These are phyloP conservation scores for Zymoseptoria passerinii DNA, from an alignment of 2,329 filamentous ascomycete genomes.

Conservation along the genomic window DNA sequence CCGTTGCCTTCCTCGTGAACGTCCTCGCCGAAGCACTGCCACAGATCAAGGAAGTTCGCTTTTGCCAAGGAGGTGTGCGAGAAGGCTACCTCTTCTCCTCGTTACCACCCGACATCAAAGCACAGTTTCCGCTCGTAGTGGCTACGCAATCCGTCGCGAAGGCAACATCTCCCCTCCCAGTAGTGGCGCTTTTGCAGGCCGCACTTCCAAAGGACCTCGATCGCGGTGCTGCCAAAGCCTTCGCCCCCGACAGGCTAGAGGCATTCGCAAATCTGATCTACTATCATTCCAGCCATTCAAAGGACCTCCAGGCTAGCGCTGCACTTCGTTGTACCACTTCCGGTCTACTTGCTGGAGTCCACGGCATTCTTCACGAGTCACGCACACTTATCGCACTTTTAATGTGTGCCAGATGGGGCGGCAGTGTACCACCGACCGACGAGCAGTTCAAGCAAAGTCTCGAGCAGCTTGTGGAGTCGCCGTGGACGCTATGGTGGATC, in stretches of 20 bases:
- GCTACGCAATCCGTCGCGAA: conserved; percentile 48
- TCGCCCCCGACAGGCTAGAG: conserved; percentile 41
- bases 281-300: conserved; percentile 35
- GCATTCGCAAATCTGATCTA: conserved; percentile 55
- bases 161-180: conserved; percentile 37
- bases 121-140: conserved; percentile 58
- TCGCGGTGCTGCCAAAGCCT: conserved; percentile 31
- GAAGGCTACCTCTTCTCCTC: conserved; percentile 74
- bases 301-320: conserved; percentile 50
- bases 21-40: conserved; percentile 63
- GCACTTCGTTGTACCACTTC: conserved; percentile 66
- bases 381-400: conserved; percentile 64
- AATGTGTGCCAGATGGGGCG: conserved; percentile 66
- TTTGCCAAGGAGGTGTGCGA: conserved; percentile 80
- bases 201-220: conserved; percentile 35
- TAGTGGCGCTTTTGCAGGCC: conserved; percentile 43
- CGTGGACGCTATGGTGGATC: conserved; percentile 56
- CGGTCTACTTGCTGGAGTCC: conserved; percentile 57
- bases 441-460: conserved; percentile 47
- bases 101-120: conserved; percentile 51
- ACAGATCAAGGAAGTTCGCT: conserved; percentile 63
- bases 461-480: conserved; percentile 42
- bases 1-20: conserved; percentile 72
- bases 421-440: conserved; percentile 52
- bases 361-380: conserved; percentile 65